Evolutionary conservation across 306 rosid genomes (phyloP).

Genomic region (Sophora flavescens): DNA sequence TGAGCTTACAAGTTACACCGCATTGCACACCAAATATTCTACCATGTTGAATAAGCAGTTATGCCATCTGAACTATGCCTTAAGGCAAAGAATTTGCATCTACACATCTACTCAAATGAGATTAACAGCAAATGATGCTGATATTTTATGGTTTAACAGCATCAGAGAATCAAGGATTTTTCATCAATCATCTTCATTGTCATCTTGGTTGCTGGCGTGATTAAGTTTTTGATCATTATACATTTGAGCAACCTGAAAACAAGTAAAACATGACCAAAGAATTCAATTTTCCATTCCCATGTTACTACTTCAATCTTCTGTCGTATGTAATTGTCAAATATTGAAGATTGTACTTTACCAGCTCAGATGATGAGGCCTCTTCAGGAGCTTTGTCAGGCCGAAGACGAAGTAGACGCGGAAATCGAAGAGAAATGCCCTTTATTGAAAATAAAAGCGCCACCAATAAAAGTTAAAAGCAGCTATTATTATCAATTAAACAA

Average conservation of each 20-base stretch:
- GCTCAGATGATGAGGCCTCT: slow-evolving; percentile 82
- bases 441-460: slow-evolving; percentile 23
- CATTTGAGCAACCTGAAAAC: slow-evolving; percentile 88
- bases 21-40: slow-evolving; percentile 25
- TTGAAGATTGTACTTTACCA: slow-evolving; percentile 56
- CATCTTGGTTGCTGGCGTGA: slow-evolving; percentile 63
- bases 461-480: slow-evolving; percentile 40
- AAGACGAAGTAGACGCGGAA: slow-evolving; percentile 81
- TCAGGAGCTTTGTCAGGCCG: slow-evolving; percentile 91
- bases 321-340: slow-evolving; percentile 11
- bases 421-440: slow-evolving; percentile 93
- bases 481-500: slow-evolving; percentile 28
- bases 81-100: slow-evolving; percentile 37
- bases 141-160: slow-evolving; percentile 21
- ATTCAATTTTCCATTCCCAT: slow-evolving; percentile 15
- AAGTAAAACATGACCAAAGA: slow-evolving; percentile 1
- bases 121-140: not conserved
- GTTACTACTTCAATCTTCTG: slow-evolving; percentile 22
- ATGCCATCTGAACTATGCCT: slow-evolving; percentile 36
- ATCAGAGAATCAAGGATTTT: slow-evolving; percentile 28
- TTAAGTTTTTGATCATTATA: slow-evolving; percentile 77
- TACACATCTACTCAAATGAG: slow-evolving; percentile 1
- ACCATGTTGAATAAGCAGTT: slow-evolving; percentile 6
- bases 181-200: slow-evolving; percentile 70
- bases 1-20: slow-evolving; percentile 18